Evolutionary conservation across 2,329 filamentous ascomycete species (phyloP).

Genomic region (Cadophora sp.): DNA sequence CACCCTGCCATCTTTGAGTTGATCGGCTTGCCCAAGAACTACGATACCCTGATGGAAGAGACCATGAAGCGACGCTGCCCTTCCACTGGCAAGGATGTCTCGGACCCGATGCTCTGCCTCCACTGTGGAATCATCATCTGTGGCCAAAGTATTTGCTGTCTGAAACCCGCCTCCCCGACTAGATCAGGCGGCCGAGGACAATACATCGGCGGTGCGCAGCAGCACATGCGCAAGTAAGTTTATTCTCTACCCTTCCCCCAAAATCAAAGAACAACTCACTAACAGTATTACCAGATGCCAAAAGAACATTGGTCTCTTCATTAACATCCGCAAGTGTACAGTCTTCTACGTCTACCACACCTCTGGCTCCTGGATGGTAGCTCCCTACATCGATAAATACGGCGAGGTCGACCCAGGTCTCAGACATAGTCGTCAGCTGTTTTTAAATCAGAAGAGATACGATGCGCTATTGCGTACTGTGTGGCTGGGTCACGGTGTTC

Average conservation of each 20-base stretch:
- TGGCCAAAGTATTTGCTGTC: slow-evolving; percentile 91
- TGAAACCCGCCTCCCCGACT: slow-evolving; percentile 58
- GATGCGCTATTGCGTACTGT: slow-evolving; percentile 85
- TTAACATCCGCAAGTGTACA: slow-evolving; percentile 96
- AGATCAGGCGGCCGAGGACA: slow-evolving; percentile 45
- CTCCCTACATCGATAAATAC: slow-evolving; percentile 94
- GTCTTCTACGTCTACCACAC: slow-evolving; percentile 84
- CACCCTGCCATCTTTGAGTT: slow-evolving; percentile 96
- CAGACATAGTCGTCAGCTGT: slow-evolving; percentile 85
- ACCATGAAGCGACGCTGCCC: slow-evolving; percentile 84
- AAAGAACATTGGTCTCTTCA: slow-evolving; percentile 87
- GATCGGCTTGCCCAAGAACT: slow-evolving; percentile 89
- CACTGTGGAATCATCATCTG: slow-evolving; percentile 98
- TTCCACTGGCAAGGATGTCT: slow-evolving; percentile 88
- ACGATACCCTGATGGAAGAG: slow-evolving; percentile 91
- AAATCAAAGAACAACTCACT: slow-evolving; percentile 35
- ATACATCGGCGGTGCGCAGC: slow-evolving; percentile 82
- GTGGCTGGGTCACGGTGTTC: slow-evolving; percentile 87
- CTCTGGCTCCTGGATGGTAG: slow-evolving; percentile 83
- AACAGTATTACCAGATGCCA: slow-evolving; percentile 70
- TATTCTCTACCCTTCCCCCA: background rate
- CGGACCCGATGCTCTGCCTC: slow-evolving; percentile 89
- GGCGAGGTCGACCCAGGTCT: slow-evolving; percentile 95
- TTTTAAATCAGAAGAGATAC: slow-evolving; percentile 92
- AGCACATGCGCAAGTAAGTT: slow-evolving; percentile 84